Evolutionary conservation across 1,284 basidiomycete species (phyloP), one percentile per base, ranked within the genome.

Genomic region (Austroboletus rostrupii): DNA sequence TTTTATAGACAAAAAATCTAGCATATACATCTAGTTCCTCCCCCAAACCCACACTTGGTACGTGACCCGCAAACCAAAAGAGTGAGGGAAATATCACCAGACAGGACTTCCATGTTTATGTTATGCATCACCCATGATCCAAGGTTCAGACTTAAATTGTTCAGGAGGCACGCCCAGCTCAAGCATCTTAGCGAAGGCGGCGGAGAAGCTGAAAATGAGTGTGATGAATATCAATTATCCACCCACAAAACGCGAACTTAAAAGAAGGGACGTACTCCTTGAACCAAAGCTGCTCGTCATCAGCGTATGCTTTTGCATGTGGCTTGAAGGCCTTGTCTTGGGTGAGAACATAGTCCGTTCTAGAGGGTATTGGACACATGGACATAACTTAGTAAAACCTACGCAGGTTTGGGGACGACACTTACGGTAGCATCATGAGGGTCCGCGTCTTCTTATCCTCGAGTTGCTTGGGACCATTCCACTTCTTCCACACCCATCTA

Each of bases 381-480:
- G 12, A 12, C 8, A 33, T 16, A 13, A 5, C 16, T 33, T 5
- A 33, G 32, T 17, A n/a, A 19, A 11, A 32, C 5, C 23, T 28
- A 10, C 12, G 32, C 31, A 7, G 17, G 5, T 2, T 13, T 11
- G 3, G 10, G 33, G 4, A 40, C 7, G 43, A 32, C 17, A 78
- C 85, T 48, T 65, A 88, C 86, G 92, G 91, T 40, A 97, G 74
- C 95, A 98, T 98, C 95, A 99, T 98, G 44, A 99, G 75, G 35
- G 81, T 73, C 62, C 80, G 80, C 43, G 93, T 94, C 71, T 83
- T 86, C 81, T 91, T 92, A 76, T 98, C 94, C 72, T 91, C 84
- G 54, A 89, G 86, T 74, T 99, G 96, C 73, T 92, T 94, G 36
- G 94, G 93, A 41, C 94, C 95, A 55, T 76, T 76, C 92, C 92